These are phyloP conservation scores for Lachancea nothofagi DNA, from an alignment of 805 yeast genomes.

Conservation along the genomic window DNA sequence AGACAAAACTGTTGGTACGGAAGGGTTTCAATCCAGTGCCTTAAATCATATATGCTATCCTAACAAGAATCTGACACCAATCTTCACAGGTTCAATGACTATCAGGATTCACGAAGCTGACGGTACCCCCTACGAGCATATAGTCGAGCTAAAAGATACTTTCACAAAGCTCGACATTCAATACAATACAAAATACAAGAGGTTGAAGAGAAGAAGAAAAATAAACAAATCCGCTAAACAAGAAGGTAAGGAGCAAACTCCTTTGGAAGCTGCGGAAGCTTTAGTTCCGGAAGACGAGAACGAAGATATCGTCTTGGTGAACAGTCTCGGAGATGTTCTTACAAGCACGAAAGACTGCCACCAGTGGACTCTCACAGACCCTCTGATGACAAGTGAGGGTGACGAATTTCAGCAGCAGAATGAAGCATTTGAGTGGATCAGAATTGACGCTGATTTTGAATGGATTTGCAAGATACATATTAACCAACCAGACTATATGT, in stretches of 20 bases:
- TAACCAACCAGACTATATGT: constrained; percentile 93
- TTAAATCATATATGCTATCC: constrained; percentile 22
- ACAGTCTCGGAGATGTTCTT: constrained; percentile 74
- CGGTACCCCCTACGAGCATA: constrained; percentile 97
- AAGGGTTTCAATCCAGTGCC: constrained; percentile 28
- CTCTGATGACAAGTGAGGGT: constrained; percentile 45
- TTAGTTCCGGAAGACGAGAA: constrained; percentile 23
- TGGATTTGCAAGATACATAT: constrained; percentile 84
- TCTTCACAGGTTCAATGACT: constrained; percentile 92
- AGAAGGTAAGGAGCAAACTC: constrained; percentile 12
- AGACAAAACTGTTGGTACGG: constrained; percentile 23
- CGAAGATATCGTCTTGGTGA: constrained; percentile 40
- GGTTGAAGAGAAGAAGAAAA: constrained; percentile 58
- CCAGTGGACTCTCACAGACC: constrained; percentile 70
- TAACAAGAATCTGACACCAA: constrained; percentile 24
- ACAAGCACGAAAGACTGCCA: constrained; percentile 52
- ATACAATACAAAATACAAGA: constrained; percentile 88
- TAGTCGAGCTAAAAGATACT: constrained; percentile 81
- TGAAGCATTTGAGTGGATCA: constrained; percentile 95
- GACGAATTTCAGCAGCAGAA: constrained; percentile 35
- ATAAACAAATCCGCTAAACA: constrained; percentile 41
- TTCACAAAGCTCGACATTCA: constrained; percentile 87
- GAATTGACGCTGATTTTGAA: constrained; percentile 96
- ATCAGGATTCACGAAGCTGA: constrained; percentile 96
- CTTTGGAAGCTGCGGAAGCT: constrained; percentile 8